Evolutionary conservation across 2,329 filamentous ascomycete genomes (phyloP).

Genomic region (Thermothelomyces thermophilus): DNA sequence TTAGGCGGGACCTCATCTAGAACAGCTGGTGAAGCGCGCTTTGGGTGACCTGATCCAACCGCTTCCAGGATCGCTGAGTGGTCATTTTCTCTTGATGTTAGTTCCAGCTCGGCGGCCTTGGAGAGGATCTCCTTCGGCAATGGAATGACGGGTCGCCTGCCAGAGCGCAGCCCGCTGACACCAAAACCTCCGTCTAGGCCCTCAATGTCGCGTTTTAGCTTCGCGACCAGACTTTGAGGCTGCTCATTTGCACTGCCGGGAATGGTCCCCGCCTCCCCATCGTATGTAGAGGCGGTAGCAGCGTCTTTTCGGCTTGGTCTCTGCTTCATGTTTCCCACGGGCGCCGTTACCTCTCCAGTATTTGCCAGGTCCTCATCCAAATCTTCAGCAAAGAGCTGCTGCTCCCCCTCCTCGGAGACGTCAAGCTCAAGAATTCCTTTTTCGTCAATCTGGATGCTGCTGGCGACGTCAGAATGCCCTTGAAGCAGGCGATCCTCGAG

Average conservation of each 20-base stretch:
- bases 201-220: slow-evolving; percentile 12
- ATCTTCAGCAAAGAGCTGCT: slow-evolving; percentile 42
- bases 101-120: slow-evolving; percentile 35
- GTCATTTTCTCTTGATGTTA: slow-evolving; percentile 28
- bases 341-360: slow-evolving; percentile 25
- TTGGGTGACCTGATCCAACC: background rate
- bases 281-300: background rate
- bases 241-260: background rate
- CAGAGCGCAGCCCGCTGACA: slow-evolving; percentile 37
- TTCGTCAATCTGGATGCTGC: slow-evolving; percentile 60
- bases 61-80: background rate
- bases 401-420: slow-evolving; percentile 29
- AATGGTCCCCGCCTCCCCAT: too few relatives aligned
- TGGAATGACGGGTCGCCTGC: slow-evolving; percentile 33
- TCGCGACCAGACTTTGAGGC: background rate
- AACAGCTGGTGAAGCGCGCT: slow-evolving; percentile 2
- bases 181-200: slow-evolving; percentile 34
- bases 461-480: slow-evolving; percentile 30
- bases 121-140: slow-evolving; percentile 35
- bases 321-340: slow-evolving; percentile 3
- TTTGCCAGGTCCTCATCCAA: slow-evolving; percentile 45
- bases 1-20: slow-evolving; percentile 1
- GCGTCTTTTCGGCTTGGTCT: slow-evolving; percentile 4
- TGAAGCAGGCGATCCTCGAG: slow-evolving; percentile 29
- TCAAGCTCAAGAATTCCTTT: slow-evolving; percentile 41